These are phyloP conservation scores for Pouteria campechiana DNA, from an alignment of 179 eudicot genomes.

Conservation along the genomic window DNA sequence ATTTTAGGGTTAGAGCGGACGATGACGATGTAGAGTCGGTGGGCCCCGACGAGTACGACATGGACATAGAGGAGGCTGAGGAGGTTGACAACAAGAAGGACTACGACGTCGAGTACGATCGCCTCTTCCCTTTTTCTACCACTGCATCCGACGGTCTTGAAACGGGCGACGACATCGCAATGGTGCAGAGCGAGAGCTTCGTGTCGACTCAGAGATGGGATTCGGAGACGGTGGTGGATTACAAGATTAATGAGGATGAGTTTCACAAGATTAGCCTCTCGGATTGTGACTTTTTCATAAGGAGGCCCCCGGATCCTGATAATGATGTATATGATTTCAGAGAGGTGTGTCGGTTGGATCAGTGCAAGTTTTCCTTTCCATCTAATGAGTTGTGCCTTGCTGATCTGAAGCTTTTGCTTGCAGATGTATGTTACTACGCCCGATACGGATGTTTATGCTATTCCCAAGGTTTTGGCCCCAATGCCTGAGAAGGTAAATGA, in stretches of 20 bases:
- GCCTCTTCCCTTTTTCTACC: conserved; percentile 10
- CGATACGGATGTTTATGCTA: conserved; percentile 85
- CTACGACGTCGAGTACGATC: conserved; percentile 67
- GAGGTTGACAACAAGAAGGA: conserved; percentile 81
- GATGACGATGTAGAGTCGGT: conserved; percentile 57
- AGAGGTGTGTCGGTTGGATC: conserved; percentile 34
- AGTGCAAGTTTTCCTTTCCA: not conserved
- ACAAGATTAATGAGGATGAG: conserved; percentile 83
- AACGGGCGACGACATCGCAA: conserved; percentile 32
- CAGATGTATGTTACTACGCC: conserved; percentile 99
- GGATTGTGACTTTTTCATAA: conserved; percentile 88
- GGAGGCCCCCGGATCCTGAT: conserved; percentile 89
- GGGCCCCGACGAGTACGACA: conserved; percentile 54
- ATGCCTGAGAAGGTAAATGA: conserved; percentile 83
- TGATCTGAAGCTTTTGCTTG: conserved; percentile 1
- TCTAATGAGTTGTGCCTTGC: not conserved
- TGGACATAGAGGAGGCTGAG: conserved; percentile 75
- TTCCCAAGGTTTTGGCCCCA: conserved; percentile 89
- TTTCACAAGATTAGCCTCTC: conserved; percentile 73
- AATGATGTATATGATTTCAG: conserved; percentile 81
- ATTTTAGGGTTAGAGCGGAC: conserved; percentile 49
- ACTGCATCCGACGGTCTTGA: conserved; percentile 4
- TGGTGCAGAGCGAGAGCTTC: conserved; percentile 53
- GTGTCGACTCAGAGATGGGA: conserved; percentile 71
- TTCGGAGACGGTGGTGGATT: conserved; percentile 59